phyloP scores from a whole-genome alignment of 148 eudicot species.

The Rhododendron ovatum region DNA sequence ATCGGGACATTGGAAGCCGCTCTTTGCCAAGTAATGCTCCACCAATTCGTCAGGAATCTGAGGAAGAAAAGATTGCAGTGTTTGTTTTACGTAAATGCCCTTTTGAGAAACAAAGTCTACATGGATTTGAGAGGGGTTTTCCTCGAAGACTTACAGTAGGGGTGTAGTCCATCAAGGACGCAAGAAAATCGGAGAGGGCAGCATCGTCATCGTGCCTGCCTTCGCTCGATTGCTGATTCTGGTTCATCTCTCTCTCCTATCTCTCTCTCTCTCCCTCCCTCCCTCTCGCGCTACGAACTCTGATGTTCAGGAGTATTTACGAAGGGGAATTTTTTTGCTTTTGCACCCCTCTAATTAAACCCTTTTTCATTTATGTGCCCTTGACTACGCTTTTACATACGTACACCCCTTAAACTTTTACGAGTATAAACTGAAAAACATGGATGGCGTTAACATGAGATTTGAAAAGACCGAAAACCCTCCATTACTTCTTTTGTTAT shows the following conservation, averaged over 20 bases:
- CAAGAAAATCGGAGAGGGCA: constrained; percentile 67
- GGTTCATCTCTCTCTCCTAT: constrained; percentile 33
- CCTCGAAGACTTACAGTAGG: constrained; percentile 49
- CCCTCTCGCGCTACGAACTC: neutral
- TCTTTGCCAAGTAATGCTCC: constrained; percentile 84
- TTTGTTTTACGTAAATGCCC: neutral
- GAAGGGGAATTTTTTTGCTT: neutral
- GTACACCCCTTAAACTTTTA: neutral
- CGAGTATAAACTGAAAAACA: neutral
- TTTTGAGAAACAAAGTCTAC: neutral
- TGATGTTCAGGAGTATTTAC: neutral
- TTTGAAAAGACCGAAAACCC: neutral
- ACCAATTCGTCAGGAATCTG: constrained; percentile 95
- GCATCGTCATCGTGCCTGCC: constrained; percentile 66
- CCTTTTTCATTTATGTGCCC: neutral
- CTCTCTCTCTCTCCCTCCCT: neutral
- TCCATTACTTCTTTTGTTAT: neutral
- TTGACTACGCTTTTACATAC: neutral
- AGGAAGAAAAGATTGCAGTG: neutral
- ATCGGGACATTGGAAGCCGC: constrained; percentile 93
- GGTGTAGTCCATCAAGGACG: constrained; percentile 76
- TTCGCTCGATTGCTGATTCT: constrained; percentile 39
- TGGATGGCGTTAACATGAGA: neutral
- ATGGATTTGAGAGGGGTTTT: neutral
- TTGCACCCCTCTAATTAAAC: neutral